phyloP scores from a whole-genome alignment of 345 rosid species.

The Odontarrhena argentea region DNA sequence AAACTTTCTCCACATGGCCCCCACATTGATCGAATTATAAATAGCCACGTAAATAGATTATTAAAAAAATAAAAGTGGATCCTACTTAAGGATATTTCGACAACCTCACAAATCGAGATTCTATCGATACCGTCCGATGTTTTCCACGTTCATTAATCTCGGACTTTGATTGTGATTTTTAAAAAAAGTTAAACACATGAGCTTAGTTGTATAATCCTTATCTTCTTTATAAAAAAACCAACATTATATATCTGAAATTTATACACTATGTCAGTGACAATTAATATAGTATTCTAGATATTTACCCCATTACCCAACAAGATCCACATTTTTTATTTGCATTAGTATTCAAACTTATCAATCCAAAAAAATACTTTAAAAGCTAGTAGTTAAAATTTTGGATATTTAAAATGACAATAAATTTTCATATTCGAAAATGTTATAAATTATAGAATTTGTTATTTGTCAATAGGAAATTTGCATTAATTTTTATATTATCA shows the following conservation, averaged over 20 bases:
- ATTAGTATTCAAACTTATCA: not conserved
- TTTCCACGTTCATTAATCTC: conserved; percentile 38
- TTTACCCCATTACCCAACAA: conserved; percentile 12
- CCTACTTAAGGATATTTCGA: conserved; percentile 13
- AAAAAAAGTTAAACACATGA: not conserved
- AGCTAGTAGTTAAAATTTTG: too few species aligned
- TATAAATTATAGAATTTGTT: too few species aligned
- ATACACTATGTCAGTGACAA: conserved; percentile 1
- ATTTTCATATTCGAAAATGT: too few species aligned
- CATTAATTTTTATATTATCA: too few species aligned
- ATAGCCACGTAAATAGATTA: not conserved
- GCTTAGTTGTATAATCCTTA: conserved; percentile 30
- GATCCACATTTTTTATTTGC: conserved; percentile 26
- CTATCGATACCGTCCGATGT: conserved; percentile 48
- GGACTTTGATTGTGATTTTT: conserved; percentile 31
- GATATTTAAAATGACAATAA: too few species aligned
- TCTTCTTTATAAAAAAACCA: conserved; percentile 6
- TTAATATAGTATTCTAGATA: conserved; percentile 5
- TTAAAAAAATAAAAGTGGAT: not conserved
- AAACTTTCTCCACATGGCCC: conserved; percentile 38
- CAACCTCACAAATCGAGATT: conserved; percentile 41
- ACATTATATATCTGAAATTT: not conserved
- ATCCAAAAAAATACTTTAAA: not conserved
- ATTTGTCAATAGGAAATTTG: too few species aligned
- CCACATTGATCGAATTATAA: conserved; percentile 21